Base-by-base conservation (phyloP, 305 asterid species). In the Fraxinus angustifolia region DNA sequence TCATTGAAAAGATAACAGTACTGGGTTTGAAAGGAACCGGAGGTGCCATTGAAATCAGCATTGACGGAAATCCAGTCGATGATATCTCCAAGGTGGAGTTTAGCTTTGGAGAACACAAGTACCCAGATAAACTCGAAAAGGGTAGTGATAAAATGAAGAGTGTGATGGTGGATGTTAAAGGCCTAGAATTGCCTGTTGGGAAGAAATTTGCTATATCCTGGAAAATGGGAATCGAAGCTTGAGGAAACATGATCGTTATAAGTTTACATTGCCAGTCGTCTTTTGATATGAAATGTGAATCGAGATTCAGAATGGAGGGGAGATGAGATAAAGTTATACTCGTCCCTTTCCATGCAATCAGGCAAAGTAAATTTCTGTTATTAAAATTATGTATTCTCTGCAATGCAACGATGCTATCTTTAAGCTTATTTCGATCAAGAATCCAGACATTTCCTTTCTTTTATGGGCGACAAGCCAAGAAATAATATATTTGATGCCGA, bases 161-260 rank as follows among this genome's bases (percentile, higher is more conserved):
- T 60, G 75, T 84, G 87, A 79, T 84, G 88, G 82, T 87, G 68
- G 90, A 89, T 74, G 70, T 89, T 30, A 67, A 77, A 36, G 92
- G 92, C 3, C 28, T 89, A 75, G 76, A 84, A 31, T 76, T 89
- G 79, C 88, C 78, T 48, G 23, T 89, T 75, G 91, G 92, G n/a
- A 86, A 89, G 38, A 84, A 83, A 70, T 65, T 89, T 31, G 45
- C 75, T 16, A 30, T 89, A 77, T 87, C 91, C 16, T 89, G 92
- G 92, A 85, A 85, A 71, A 70, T 89, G 84, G 87, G 90, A 75
- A 77, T 73, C 76, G 53, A 12, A 30, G 77, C 72, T 45, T 80
- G 84, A 82, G 80, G 73, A 34, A 31, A 14, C 21, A 68, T 0
- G 34, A n/a, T 68, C 40, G 6, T 68, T 68, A 30, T 16, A 28